Percentiles rank a stretch among this genome's conserved stretches.
phyloP scores from a whole-genome alignment of 1,284 basidiomycete species.

The Bondarzewia mesenterica region DNA sequence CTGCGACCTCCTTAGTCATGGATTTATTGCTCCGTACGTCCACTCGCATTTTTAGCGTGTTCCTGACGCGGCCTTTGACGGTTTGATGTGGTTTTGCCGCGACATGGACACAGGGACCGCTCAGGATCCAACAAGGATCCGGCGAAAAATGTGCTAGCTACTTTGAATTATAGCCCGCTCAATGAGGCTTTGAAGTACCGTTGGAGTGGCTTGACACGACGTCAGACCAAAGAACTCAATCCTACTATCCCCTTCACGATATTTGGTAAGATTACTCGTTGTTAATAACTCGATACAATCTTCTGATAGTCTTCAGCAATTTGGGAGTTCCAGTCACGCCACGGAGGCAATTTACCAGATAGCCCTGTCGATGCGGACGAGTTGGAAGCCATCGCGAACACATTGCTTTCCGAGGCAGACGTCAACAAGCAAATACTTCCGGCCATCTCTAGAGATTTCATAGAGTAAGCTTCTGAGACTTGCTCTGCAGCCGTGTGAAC shows the following conservation, averaged over 20 bases:
- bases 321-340: slow-evolving; percentile 73
- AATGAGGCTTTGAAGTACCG: slow-evolving; percentile 57
- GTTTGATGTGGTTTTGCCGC: slow-evolving; percentile 11
- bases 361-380: slow-evolving; percentile 41
- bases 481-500: background rate
- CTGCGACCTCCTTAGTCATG: slow-evolving; percentile 82
- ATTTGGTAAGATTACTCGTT: slow-evolving; percentile 47
- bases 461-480: slow-evolving; percentile 40
- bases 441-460: slow-evolving; percentile 43
- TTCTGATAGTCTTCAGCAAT: slow-evolving; percentile 47
- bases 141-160: slow-evolving; percentile 58
- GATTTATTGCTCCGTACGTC: slow-evolving; percentile 76
- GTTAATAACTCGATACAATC: background rate
- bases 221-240: slow-evolving; percentile 73
- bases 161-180: slow-evolving; percentile 58
- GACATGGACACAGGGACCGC: slow-evolving; percentile 41
- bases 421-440: slow-evolving; percentile 64
- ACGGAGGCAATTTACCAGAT: slow-evolving; percentile 51
- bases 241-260: slow-evolving; percentile 65
- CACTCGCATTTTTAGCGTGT: background rate
- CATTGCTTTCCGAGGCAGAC: slow-evolving; percentile 50
- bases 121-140: slow-evolving; percentile 46
- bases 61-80: slow-evolving; percentile 10
- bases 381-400: slow-evolving; percentile 53
- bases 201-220: slow-evolving; percentile 63